phyloP scores from a whole-genome alignment of 176 grass and related monocot species.

The Chrysopogon serrulatus region DNA sequence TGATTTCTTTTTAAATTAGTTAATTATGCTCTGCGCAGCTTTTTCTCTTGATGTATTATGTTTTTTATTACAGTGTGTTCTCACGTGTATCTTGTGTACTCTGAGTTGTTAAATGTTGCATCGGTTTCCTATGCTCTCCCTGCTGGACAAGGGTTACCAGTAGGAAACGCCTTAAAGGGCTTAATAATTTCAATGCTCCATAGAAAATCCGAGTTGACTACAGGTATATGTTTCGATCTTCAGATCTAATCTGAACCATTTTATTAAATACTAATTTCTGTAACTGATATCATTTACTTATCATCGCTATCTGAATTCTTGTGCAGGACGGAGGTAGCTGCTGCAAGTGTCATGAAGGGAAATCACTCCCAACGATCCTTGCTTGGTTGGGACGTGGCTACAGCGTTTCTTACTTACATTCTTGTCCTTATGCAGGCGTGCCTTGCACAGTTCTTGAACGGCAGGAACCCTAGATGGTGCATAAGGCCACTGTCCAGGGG shows the following conservation, averaged over 20 bases:
- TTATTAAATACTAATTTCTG: not conserved
- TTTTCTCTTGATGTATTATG: not conserved
- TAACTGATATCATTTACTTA: not conserved
- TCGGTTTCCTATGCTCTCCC: not conserved
- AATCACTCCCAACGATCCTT: not conserved
- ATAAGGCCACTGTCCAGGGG: not conserved
- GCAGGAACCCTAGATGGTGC: not conserved
- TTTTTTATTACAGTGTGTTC: not conserved
- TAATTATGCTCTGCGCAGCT: not conserved
- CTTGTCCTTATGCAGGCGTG: not conserved
- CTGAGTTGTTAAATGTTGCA: constrained; percentile 4
- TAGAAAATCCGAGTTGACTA: not conserved
- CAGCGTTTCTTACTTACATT: not conserved
- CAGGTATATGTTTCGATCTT: not conserved
- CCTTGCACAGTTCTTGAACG: constrained; percentile 2
- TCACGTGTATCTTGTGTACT: not conserved
- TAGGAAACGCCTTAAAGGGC: not conserved
- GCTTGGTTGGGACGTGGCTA: not conserved
- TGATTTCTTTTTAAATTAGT: not conserved
- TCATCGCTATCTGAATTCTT: not conserved
- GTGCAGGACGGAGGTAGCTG: not conserved
- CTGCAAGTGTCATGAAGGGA: not conserved
- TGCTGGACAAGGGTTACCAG: not conserved
- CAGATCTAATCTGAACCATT: not conserved
- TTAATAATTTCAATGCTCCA: not conserved